Percentiles rank a stretch among this genome's conserved stretches.
phyloP scores from a whole-genome alignment of 2,329 filamentous ascomycete genomes.

The Aspergillus piperis region DNA sequence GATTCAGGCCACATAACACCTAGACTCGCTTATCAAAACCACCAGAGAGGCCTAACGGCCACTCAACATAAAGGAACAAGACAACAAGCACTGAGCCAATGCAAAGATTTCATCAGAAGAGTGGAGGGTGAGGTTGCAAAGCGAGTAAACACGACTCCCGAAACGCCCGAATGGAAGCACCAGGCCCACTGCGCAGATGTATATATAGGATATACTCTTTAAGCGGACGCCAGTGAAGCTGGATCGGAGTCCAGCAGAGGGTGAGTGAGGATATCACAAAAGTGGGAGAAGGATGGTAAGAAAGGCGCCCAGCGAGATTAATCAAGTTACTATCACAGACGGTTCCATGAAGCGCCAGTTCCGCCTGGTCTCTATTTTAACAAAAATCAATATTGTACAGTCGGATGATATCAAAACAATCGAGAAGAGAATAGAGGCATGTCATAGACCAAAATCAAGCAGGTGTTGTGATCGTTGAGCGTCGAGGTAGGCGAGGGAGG shows the following conservation, averaged over 20 bases:
- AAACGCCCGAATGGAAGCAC: slow-evolving; percentile 3
- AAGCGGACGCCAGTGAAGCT: no score
- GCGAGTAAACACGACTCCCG: slow-evolving; percentile 5
- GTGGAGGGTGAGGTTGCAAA: slow-evolving; percentile 26
- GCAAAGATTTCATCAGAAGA: slow-evolving; percentile 32
- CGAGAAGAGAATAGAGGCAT: slow-evolving; percentile 23
- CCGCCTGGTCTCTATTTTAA: slow-evolving; percentile 38
- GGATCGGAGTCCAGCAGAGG: background rate
- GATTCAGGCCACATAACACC: background rate
- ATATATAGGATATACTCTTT: background rate
- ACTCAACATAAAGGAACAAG: background rate
- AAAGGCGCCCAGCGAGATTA: slow-evolving; percentile 22
- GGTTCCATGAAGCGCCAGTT: slow-evolving; percentile 34
- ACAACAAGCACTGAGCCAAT: slow-evolving; percentile 22
- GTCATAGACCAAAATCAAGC: slow-evolving; percentile 17
- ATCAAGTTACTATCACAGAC: slow-evolving; percentile 29
- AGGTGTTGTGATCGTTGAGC: slow-evolving; percentile 17
- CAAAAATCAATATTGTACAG: slow-evolving; percentile 43
- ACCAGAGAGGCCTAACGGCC: background rate
- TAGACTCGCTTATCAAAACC: background rate
- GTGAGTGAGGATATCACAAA: slow-evolving; percentile 19
- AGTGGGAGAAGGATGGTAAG: slow-evolving; percentile 12
- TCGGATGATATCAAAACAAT: slow-evolving; percentile 34
- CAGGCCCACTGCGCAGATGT: background rate
- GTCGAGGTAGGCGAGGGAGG: slow-evolving; percentile 16